Evolutionary conservation across 192 early-diverging fungal genomes (phyloP), one percentile per base, ranked within the genome.

Genomic region (Podila verticillata): DNA sequence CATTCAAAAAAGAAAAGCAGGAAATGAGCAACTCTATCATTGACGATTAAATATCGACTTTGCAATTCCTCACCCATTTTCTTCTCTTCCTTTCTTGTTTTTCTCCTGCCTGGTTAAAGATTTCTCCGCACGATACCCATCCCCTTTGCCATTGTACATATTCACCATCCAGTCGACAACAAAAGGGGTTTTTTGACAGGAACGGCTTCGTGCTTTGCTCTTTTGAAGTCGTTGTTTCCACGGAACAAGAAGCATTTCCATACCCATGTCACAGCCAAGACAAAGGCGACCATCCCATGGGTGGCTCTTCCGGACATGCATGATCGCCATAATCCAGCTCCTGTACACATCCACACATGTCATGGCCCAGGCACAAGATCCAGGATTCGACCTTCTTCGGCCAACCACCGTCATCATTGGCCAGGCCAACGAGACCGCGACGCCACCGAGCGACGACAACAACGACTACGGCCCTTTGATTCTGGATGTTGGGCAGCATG

Each of bases 401-500:
- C 58, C 58, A 60, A 60, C 58, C 30, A 32, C 26, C 31, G 17
- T 30, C 58, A 19, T 60, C 24, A 19, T 31, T 32, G 28, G 26
- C 15, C 58, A 60, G 12, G 58, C 17, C 58, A 32, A 60, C 30
- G 22, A 60, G 28, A 60, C 58, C 58, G 26, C 31, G 26, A 54
- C 2, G 3, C 15, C 39, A 36, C 35, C 9, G 39, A 44, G 17
- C 24, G 65, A 10, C 2, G 30, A n/a, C 24, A 36, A n/a, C 5
- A 39, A 60, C 24, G 47, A 36, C 1, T 32, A 72, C 32, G 54
- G 54, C 5, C 60, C 60, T 0, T 35, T 80, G 32, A 48, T 68
- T 20, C 56, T 80, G 26, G 70, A 80, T 66, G 77, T 80, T 19
- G 77, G 77, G 4, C 77, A 80, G 31, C 54, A 49, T 29, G 66